phyloP scores from a whole-genome alignment of 1,284 basidiomycete species.

The Fistulinella cinereoalba region DNA sequence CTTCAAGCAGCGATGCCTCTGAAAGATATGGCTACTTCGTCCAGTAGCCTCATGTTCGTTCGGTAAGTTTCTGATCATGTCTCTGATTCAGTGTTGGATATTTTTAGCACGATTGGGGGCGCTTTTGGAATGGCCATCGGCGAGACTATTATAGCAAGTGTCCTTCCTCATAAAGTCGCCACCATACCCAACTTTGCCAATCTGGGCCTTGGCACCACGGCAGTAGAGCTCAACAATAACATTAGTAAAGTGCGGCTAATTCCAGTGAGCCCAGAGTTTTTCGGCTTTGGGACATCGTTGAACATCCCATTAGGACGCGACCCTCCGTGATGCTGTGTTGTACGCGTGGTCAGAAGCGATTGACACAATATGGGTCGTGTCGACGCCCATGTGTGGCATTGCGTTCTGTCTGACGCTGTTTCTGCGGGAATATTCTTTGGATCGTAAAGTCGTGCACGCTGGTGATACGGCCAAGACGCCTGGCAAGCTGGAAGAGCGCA shows the following conservation, averaged over 20 bases:
- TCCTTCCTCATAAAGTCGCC: conserved; percentile 52
- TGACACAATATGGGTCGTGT: conserved; percentile 69
- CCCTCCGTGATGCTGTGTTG: conserved; percentile 49
- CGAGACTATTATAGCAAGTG: conserved; percentile 64
- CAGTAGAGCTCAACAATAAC: conserved; percentile 53
- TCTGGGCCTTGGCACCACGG: conserved; percentile 44
- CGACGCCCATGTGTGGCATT: conserved; percentile 57
- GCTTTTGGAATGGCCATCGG: conserved; percentile 74
- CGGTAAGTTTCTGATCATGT: conserved; percentile 40
- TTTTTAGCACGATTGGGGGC: conserved; percentile 62
- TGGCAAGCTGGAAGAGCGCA: conserved; percentile 15
- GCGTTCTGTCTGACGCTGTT: conserved; percentile 59
- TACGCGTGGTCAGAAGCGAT: conserved; percentile 71
- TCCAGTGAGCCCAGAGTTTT: conserved; percentile 36
- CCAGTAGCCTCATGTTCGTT: conserved; percentile 66
- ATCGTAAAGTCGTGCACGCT: conserved; percentile 48
- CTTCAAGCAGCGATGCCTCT: conserved; percentile 81
- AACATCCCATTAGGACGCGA: conserved; percentile 43
- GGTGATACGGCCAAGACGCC: conserved; percentile 28
- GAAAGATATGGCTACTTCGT: conserved; percentile 78
- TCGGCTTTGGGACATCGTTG: background rate
- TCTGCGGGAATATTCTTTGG: conserved; percentile 59
- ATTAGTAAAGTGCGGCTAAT: conserved; percentile 54
- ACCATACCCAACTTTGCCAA: conserved; percentile 44
- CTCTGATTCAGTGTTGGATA: background rate